Percentiles rank a stretch among this genome's conserved stretches.
Conservation (phyloP, 192 early-diverging fungal genomes). For the Coemansia sp. region DNA sequence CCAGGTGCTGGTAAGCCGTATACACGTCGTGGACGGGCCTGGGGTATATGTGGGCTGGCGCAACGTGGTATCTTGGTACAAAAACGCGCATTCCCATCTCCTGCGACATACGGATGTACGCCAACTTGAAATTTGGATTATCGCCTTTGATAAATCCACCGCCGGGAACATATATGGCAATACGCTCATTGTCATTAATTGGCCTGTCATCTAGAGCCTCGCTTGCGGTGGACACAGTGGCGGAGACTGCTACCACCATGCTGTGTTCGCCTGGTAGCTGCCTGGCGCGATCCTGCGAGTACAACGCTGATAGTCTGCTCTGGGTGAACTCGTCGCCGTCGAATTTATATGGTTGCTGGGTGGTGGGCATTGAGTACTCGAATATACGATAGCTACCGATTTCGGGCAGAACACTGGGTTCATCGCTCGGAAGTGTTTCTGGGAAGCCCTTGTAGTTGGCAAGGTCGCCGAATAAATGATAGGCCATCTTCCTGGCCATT, state of each 20-base stretch:
- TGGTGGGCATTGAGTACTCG: slow-evolving; percentile 6
- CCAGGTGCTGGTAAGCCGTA: slow-evolving; percentile 12
- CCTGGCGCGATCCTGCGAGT: slow-evolving; percentile 4
- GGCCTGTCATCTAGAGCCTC: slow-evolving; percentile 1
- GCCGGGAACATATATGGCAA: slow-evolving; percentile 16
- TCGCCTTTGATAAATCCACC: slow-evolving; percentile 25
- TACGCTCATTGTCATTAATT: slow-evolving; percentile 3
- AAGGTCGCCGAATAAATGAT: neutral
- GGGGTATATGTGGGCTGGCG: slow-evolving; percentile 22
- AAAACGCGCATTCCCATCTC: slow-evolving; percentile 25
- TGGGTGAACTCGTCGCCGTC: neutral
- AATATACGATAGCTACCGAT: slow-evolving; percentile 1
- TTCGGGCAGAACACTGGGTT: slow-evolving; percentile 8
- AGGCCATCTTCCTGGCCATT: neutral
- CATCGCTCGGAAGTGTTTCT: neutral
- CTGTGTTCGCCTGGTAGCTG: slow-evolving; percentile 2
- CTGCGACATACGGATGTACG: slow-evolving; percentile 17
- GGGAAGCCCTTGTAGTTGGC: neutral
- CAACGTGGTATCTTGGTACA: slow-evolving; percentile 23
- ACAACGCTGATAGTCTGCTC: neutral
- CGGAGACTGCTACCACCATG: slow-evolving; percentile 18
- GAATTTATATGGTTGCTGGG: slow-evolving; percentile 13
- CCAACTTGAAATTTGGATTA: slow-evolving; percentile 10
- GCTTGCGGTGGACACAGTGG: neutral
- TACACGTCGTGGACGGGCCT: slow-evolving; percentile 30